phyloP scores from a whole-genome alignment of 2,329 filamentous ascomycete genomes.

The Tolypocladium sp. region DNA sequence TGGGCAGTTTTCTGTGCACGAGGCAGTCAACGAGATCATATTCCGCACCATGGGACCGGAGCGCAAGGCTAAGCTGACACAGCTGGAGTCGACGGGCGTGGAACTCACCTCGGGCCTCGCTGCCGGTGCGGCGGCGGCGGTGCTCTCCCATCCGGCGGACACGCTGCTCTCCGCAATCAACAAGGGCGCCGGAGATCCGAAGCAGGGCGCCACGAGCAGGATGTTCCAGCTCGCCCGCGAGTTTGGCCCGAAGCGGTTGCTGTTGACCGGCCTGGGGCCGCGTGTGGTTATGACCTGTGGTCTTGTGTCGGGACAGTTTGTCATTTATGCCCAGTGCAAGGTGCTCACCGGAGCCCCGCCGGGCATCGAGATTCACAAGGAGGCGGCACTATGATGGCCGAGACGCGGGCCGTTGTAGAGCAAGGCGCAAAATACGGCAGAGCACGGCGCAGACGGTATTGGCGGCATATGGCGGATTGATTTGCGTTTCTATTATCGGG shows the following conservation, averaged over 20 bases:
- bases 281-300: conserved; percentile 45
- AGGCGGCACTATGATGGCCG: conserved; percentile 16
- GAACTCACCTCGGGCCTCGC: conserved; percentile 82
- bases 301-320: conserved; percentile 43
- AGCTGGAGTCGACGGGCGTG: conserved; percentile 66
- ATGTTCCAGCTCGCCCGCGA: conserved; percentile 43
- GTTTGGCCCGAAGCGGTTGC: conserved; percentile 38
- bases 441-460: not conserved
- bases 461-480: not conserved
- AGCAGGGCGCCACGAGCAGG: conserved; percentile 36
- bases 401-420: not conserved
- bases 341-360: conserved; percentile 40
- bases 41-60: conserved; percentile 59
- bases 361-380: conserved; percentile 44
- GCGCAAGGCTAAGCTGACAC: conserved; percentile 58
- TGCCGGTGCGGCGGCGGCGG: conserved; percentile 79
- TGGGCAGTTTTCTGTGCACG: conserved; percentile 89
- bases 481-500: not conserved
- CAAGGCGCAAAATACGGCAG: not conserved
- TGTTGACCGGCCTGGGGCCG: conserved; percentile 38
- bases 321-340: conserved; percentile 48
- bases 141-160: conserved; percentile 85
- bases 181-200: conserved; percentile 40
- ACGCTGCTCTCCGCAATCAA: conserved; percentile 47
- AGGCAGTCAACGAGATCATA: conserved; percentile 73